A percentile compares a stretch with the other conserved stretches of the same genome.
Conservation (phyloP, 2,329 filamentous ascomycete species). For the Colletotrichum cuscutae region DNA sequence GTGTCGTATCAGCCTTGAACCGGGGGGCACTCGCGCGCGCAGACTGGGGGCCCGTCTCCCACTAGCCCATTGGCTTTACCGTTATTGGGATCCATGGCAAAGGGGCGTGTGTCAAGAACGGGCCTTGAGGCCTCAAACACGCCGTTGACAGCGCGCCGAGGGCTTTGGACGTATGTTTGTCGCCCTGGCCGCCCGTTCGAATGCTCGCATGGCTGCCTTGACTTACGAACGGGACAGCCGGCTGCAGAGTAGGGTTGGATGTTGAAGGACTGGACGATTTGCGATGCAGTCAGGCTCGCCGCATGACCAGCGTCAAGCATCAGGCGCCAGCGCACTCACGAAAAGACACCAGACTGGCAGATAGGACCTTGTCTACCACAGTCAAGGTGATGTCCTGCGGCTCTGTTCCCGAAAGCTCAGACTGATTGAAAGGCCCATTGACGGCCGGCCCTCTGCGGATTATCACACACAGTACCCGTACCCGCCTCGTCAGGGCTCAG, state of each 20-base stretch:
- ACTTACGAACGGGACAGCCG: constrained; percentile 9
- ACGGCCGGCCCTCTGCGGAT: constrained; percentile 16
- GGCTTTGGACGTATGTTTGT: constrained; percentile 14
- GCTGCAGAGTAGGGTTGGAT: background rate
- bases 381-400: constrained; percentile 25
- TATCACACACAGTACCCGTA: background rate
- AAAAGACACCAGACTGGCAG: background rate
- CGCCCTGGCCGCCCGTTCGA: constrained; percentile 29
- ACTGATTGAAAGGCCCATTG: constrained; percentile 19
- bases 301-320: constrained; percentile 20
- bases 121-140: background rate
- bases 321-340: constrained; percentile 1
- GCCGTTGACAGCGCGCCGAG: background rate
- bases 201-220: constrained; percentile 15
- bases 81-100: background rate
- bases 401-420: constrained; percentile 33
- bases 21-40: constrained; percentile 12
- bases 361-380: background rate
- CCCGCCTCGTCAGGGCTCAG: constrained; percentile 25
- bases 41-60: background rate
- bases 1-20: constrained; percentile 34
- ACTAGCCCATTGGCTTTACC: background rate
- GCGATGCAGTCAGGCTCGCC: background rate
- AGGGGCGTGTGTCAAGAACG: background rate
- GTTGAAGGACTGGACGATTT: background rate